A percentile compares a stretch with the other conserved stretches of the same genome.
These are phyloP conservation scores for Starmerella khaoyaiensis DNA, from an alignment of 805 yeast species.

Conservation along the genomic window DNA sequence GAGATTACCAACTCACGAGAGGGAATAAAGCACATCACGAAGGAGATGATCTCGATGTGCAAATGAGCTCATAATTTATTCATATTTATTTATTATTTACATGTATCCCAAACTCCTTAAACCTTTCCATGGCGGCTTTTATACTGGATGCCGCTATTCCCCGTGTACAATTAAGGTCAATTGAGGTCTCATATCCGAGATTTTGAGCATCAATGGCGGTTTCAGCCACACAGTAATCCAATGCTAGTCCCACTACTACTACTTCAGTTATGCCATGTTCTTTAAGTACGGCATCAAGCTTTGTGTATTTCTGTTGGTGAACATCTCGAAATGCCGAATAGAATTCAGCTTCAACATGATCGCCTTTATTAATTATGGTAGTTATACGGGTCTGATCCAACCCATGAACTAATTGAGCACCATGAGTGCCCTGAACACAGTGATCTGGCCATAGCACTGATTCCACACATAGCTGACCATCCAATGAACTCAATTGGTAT, in stretches of 20 bases:
- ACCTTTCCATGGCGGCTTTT: constrained; percentile 3
- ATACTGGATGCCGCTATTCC: constrained; percentile 34
- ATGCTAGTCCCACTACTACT: constrained; percentile 68
- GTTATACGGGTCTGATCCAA: constrained; percentile 31
- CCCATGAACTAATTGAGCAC: constrained; percentile 48
- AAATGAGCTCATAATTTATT: neutral
- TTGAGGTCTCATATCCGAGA: constrained; percentile 50
- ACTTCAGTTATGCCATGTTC: constrained; percentile 43
- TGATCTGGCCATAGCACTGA: constrained; percentile 75
- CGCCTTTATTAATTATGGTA: constrained; percentile 58
- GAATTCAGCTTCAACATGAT: constrained; percentile 58
- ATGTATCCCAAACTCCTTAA: constrained; percentile 12
- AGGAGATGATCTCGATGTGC: constrained; percentile 7
- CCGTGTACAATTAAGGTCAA: constrained; percentile 43
- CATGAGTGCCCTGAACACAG: constrained; percentile 60
- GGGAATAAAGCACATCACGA: constrained; percentile 2
- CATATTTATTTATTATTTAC: neutral
- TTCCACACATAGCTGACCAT: constrained; percentile 31
- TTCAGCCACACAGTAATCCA: constrained; percentile 71
- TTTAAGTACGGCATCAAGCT: constrained; percentile 38
- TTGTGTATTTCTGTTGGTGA: constrained; percentile 63
- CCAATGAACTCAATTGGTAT: constrained; percentile 22
- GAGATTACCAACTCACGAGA: constrained; percentile 9
- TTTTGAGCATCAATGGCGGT: constrained; percentile 58
- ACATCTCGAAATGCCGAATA: constrained; percentile 78